These are phyloP conservation scores for Stropharia rugosoannulata DNA, from an alignment of 768 basidiomycete species.

Conservation along the genomic window DNA sequence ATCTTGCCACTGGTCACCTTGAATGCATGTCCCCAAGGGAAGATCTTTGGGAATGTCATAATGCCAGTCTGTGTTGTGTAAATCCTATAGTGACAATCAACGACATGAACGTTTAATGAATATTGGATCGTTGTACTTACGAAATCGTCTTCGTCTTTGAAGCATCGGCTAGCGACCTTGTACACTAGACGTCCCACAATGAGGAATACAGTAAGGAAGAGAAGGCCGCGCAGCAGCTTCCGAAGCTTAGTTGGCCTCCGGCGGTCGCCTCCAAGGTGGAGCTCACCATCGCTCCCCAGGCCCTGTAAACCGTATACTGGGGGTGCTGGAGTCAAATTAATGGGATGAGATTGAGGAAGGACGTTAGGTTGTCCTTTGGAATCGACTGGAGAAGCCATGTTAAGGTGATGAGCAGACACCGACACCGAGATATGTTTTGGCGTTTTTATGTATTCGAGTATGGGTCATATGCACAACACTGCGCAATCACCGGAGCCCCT, in stretches of 20 bases:
- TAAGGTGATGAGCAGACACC: not conserved
- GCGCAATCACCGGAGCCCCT: not conserved
- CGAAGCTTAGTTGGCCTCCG: not conserved
- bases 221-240: conserved; percentile 1
- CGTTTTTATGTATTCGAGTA: not conserved
- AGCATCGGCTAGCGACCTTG: not conserved
- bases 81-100: not conserved
- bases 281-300: not conserved
- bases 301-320: not conserved
- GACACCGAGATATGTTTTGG: not conserved
- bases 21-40: conserved; percentile 6
- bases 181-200: not conserved
- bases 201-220: not conserved
- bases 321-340: not conserved
- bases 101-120: not conserved
- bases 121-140: not conserved
- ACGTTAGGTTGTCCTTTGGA: not conserved
- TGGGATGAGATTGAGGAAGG: not conserved
- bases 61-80: conserved; percentile 1
- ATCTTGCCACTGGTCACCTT: conserved; percentile 6
- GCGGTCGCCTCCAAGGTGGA: not conserved
- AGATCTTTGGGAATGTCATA: conserved; percentile 8
- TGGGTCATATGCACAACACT: not conserved
- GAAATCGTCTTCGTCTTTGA: not conserved
- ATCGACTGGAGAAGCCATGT: not conserved